phyloP scores from a whole-genome alignment of 495 filamentous ascomycete genomes.

The Pseudotulostoma volvatum region DNA sequence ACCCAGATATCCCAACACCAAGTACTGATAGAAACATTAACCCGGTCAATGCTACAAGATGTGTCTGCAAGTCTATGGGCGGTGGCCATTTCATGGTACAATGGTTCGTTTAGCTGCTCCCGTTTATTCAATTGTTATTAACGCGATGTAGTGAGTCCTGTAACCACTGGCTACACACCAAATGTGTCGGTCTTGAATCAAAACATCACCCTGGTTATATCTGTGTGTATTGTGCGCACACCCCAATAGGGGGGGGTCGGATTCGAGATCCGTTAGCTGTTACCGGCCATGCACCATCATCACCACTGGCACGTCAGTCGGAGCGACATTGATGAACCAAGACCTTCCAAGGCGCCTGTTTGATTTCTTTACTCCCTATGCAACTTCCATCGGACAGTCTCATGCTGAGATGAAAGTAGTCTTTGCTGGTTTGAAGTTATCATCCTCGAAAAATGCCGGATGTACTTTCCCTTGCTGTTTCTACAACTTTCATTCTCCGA shows the following conservation, averaged over 20 bases:
- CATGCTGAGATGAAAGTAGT: no score
- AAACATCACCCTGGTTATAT: constrained; percentile 55
- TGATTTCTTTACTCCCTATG: no score
- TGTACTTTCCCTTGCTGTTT: no score
- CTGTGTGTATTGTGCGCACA: constrained; percentile 65
- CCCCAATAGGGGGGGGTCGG: constrained; percentile 50
- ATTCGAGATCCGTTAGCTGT: constrained; percentile 37
- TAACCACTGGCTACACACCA: constrained; percentile 67
- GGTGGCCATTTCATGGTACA: constrained; percentile 65
- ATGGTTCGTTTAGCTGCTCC: constrained; percentile 39
- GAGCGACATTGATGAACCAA: constrained; percentile 27
- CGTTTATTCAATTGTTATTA: constrained; percentile 1
- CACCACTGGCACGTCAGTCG: constrained; percentile 54
- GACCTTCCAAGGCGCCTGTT: no score
- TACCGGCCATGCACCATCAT: constrained; percentile 29
- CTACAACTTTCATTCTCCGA: neutral
- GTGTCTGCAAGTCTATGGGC: constrained; percentile 51
- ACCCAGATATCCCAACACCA: constrained; percentile 49
- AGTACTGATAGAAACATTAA: constrained; percentile 42
- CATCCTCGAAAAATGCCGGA: no score
- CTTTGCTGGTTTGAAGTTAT: no score
- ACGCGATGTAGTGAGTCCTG: constrained; percentile 54
- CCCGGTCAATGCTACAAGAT: constrained; percentile 45
- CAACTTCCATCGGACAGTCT: no score
- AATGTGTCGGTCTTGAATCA: constrained; percentile 55